These are phyloP conservation scores for Chaetothyriales sp. DNA, from an alignment of 2,329 filamentous ascomycete genomes.

Conservation along the genomic window DNA sequence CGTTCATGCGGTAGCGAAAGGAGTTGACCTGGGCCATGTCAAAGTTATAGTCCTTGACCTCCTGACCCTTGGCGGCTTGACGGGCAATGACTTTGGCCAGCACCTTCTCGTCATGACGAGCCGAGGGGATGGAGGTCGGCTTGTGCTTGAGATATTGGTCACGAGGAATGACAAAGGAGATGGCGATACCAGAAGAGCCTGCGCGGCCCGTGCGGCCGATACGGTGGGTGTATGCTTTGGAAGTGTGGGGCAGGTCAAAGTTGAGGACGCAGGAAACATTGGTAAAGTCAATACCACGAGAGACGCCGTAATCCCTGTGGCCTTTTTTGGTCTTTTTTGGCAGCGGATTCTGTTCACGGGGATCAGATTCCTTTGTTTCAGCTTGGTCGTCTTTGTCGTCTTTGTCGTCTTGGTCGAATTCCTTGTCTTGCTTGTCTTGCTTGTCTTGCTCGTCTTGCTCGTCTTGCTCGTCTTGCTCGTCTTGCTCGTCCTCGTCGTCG, in stretches of 20 bases:
- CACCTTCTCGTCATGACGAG: constrained; percentile 73
- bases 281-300: constrained; percentile 90
- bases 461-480: constrained; percentile 27
- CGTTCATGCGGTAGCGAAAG: constrained; percentile 88
- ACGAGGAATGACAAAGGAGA: constrained; percentile 84
- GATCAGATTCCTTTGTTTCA: constrained; percentile 19
- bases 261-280: constrained; percentile 92
- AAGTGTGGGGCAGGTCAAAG: constrained; percentile 80
- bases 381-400: constrained; percentile 21
- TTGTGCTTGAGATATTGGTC: constrained; percentile 79
- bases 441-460: no score
- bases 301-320: constrained; percentile 88
- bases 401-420: no score
- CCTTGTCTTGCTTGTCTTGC: no score
- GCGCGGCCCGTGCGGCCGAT: constrained; percentile 88
- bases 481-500: constrained; percentile 19
- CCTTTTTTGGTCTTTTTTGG: constrained; percentile 53
- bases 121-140: constrained; percentile 61
- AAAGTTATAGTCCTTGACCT: constrained; percentile 82
- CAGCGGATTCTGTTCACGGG: constrained; percentile 26
- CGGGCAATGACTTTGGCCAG: constrained; percentile 65
- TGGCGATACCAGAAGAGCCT: constrained; percentile 79
- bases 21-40: constrained; percentile 89
- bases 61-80: constrained; percentile 64
- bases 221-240: constrained; percentile 91